Conservation (phyloP, 2,329 filamentous ascomycete species). For the Fragosphaeria purpurea region DNA sequence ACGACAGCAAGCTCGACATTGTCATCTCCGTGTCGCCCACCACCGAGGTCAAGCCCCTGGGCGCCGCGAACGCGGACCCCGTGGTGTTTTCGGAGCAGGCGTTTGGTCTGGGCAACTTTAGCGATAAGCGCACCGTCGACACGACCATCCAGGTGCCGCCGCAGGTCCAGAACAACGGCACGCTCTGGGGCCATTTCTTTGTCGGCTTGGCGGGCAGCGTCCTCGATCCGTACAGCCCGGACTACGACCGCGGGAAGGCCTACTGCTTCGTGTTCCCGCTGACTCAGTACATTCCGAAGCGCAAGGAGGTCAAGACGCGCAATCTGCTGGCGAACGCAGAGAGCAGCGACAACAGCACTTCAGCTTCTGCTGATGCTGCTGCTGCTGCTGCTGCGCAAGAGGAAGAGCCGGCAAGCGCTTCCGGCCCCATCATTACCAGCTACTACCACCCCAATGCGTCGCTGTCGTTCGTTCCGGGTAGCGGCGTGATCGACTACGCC, state of each 20-base stretch:
- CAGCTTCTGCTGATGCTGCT: slow-evolving; percentile 38
- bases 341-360: slow-evolving; percentile 40
- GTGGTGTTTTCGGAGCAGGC: slow-evolving; percentile 70
- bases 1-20: slow-evolving; percentile 70
- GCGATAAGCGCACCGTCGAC: slow-evolving; percentile 67
- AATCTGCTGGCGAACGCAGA: slow-evolving; percentile 61
- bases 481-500: slow-evolving; percentile 58
- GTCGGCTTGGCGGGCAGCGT: slow-evolving; percentile 65
- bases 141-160: slow-evolving; percentile 68
- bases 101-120: slow-evolving; percentile 70
- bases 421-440: slow-evolving; percentile 61
- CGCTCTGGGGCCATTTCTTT: slow-evolving; percentile 91
- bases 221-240: slow-evolving; percentile 62
- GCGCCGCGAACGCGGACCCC: slow-evolving; percentile 53
- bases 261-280: slow-evolving; percentile 78
- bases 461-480: slow-evolving; percentile 73
- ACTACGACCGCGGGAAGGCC: slow-evolving; percentile 65
- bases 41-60: slow-evolving; percentile 57
- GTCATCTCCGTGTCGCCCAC: slow-evolving; percentile 74
- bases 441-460: slow-evolving; percentile 96
- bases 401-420: slow-evolving; percentile 13
- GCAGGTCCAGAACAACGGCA: slow-evolving; percentile 81
- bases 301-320: slow-evolving; percentile 78
- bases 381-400: slow-evolving; percentile 40
- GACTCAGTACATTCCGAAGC: slow-evolving; percentile 84